These are phyloP conservation scores for Diplodia scrobiculata DNA, from an alignment of 2,329 filamentous ascomycete species.

Conservation along the genomic window DNA sequence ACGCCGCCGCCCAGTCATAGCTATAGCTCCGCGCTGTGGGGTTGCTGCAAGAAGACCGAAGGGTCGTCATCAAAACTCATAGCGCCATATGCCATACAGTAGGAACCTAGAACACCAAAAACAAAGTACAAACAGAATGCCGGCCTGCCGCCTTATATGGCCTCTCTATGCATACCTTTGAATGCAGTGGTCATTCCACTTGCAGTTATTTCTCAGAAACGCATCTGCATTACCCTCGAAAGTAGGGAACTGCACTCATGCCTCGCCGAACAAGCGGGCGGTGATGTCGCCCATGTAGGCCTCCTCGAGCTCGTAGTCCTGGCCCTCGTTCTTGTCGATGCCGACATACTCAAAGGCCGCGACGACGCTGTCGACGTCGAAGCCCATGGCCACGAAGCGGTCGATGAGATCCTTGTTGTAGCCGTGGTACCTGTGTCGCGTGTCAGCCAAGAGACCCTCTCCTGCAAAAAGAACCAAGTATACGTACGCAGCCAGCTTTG, in stretches of 20 bases:
- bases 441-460: neutral
- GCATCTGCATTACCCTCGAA: neutral
- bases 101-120: constrained; percentile 6
- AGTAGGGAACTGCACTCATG: constrained; percentile 46
- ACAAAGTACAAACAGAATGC: neutral
- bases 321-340: constrained; percentile 74
- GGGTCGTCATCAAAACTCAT: neutral
- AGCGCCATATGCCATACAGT: neutral
- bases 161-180: constrained; percentile 13
- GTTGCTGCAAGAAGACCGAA: neutral
- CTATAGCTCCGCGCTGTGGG: constrained; percentile 8
- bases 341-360: constrained; percentile 78
- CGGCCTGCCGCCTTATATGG: constrained; percentile 9
- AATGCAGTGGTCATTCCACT: constrained; percentile 3
- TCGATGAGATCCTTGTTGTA: constrained; percentile 84
- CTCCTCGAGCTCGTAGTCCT: constrained; percentile 84
- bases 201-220: neutral
- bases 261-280: constrained; percentile 78
- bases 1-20: constrained; percentile 4
- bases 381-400: constrained; percentile 87
- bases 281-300: constrained; percentile 90
- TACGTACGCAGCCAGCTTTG: constrained; percentile 58
- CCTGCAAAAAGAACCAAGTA: no score
- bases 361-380: constrained; percentile 83
- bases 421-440: constrained; percentile 70